Percentiles rank a stretch among this genome's conserved stretches.
These are phyloP conservation scores for Phytophthora megakarya DNA, from an alignment of 352 stramenopile species.

Conservation along the genomic window DNA sequence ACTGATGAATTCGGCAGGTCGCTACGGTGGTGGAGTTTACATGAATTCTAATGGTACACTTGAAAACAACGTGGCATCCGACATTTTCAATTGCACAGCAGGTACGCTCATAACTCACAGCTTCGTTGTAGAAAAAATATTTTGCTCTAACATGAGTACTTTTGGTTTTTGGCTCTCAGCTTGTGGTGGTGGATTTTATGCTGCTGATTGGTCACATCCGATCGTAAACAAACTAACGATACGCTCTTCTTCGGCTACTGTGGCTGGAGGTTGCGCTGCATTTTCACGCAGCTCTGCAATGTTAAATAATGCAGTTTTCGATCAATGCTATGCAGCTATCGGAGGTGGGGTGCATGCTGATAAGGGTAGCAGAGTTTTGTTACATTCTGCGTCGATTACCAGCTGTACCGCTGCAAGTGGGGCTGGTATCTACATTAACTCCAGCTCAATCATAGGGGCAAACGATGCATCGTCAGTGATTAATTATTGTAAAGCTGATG, in stretches of 20 bases:
- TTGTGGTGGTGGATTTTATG: constrained; percentile 40
- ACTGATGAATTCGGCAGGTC: constrained; percentile 31
- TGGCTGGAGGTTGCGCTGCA: constrained; percentile 32
- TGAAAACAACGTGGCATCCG: constrained; percentile 31
- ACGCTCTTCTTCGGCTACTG: constrained; percentile 15
- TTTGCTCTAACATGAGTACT: not conserved
- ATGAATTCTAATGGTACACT: constrained; percentile 47
- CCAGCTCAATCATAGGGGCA: constrained; percentile 26
- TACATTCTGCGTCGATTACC: constrained; percentile 10
- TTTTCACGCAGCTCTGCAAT: constrained; percentile 28
- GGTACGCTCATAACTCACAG: too few relatives aligned
- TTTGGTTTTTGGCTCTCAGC: constrained; percentile 12
- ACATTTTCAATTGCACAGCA: constrained; percentile 37
- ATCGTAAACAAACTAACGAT: constrained; percentile 28
- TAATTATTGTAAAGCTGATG: constrained; percentile 17
- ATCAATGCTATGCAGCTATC: constrained; percentile 21
- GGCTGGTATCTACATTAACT: constrained; percentile 39
- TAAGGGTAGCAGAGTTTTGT: constrained; percentile 20
- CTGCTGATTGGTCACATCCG: constrained; percentile 22
- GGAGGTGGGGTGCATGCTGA: constrained; percentile 38
- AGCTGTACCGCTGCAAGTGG: constrained; percentile 27
- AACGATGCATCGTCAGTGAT: constrained; percentile 12
- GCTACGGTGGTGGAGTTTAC: constrained; percentile 51
- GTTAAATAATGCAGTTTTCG: constrained; percentile 5
- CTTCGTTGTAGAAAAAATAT: not conserved